Conservation (phyloP, 1,284 basidiomycete species). For the Phlebopus sp. region DNA sequence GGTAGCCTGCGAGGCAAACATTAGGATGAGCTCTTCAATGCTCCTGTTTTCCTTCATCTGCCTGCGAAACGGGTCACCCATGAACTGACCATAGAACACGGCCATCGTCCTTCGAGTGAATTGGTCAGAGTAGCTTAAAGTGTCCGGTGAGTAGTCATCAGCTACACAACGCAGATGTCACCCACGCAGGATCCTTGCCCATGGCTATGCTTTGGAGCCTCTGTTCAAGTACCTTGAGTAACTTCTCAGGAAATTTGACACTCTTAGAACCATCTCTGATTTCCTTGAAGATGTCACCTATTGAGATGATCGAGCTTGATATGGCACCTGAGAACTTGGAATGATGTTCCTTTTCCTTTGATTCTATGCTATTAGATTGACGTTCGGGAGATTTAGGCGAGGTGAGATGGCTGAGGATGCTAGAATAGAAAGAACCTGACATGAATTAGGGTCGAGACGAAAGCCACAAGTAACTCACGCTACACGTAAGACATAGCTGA, state of each 20-base stretch:
- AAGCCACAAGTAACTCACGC: conserved; percentile 50
- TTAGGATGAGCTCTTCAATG: conserved; percentile 94
- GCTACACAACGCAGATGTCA: conserved; percentile 20
- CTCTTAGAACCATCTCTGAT: conserved; percentile 73
- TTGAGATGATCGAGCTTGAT: conserved; percentile 70
- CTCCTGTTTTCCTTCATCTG: conserved; percentile 96
- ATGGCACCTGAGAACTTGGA: conserved; percentile 63
- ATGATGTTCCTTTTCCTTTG: conserved; percentile 59
- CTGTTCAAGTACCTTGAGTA: conserved; percentile 84
- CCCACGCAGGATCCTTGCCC: conserved; percentile 84
- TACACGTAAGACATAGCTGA: conserved; percentile 73
- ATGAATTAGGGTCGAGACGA: conserved; percentile 12
- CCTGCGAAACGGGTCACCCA: conserved; percentile 77
- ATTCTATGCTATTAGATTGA: conserved; percentile 38
- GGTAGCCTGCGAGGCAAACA: conserved; percentile 91
- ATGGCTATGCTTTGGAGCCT: conserved; percentile 88
- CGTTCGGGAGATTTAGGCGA: conserved; percentile 54
- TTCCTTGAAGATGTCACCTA: conserved; percentile 82
- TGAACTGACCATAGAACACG: conserved; percentile 87
- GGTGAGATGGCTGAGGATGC: conserved; percentile 67
- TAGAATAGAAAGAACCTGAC: conserved; percentile 32
- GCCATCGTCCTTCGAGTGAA: conserved; percentile 85
- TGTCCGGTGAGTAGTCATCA: conserved; percentile 6
- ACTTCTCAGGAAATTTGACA: conserved; percentile 89
- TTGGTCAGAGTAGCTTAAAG: conserved; percentile 77